phyloP scores from a whole-genome alignment of 345 rosid species.

The Aethionema arabicum region DNA sequence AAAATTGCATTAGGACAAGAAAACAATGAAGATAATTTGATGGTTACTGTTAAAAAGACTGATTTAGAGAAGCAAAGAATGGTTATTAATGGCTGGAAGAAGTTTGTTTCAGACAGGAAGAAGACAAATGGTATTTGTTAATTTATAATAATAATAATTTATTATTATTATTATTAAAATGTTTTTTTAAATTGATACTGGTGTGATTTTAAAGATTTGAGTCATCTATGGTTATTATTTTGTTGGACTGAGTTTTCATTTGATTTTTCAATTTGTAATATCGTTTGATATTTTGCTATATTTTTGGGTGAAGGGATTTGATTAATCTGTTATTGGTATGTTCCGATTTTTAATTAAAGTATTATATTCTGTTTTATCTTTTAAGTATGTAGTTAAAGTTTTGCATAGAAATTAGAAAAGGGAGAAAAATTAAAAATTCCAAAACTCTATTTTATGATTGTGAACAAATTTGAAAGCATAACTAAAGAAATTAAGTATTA shows the following conservation, averaged over 20 bases:
- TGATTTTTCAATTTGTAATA: conserved; percentile 6
- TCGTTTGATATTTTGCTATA: conserved; percentile 3
- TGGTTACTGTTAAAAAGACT: conserved; percentile 48
- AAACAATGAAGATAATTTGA: conserved; percentile 27
- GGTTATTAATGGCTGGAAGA: conserved; percentile 54
- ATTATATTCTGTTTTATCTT: no score
- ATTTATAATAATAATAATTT: background rate
- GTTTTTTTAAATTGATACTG: background rate
- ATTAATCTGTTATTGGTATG: no score
- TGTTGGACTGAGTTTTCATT: conserved; percentile 22
- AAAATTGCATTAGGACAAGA: conserved; percentile 37
- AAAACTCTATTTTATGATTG: no score
- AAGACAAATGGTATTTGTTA: conserved; percentile 42
- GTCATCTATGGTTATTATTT: background rate
- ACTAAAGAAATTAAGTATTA: no score
- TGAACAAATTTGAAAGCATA: no score
- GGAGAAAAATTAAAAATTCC: no score
- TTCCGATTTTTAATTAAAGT: no score
- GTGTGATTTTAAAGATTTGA: conserved; percentile 22
- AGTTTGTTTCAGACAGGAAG: conserved; percentile 48
- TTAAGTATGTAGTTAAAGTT: no score
- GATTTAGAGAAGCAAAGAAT: conserved; percentile 55
- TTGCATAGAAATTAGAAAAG: no score
- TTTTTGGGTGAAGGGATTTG: no score
- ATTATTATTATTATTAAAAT: conserved; percentile 27